Base-by-base conservation (phyloP, 2,329 filamentous ascomycete species). In the Lecanicillium sp. region DNA sequence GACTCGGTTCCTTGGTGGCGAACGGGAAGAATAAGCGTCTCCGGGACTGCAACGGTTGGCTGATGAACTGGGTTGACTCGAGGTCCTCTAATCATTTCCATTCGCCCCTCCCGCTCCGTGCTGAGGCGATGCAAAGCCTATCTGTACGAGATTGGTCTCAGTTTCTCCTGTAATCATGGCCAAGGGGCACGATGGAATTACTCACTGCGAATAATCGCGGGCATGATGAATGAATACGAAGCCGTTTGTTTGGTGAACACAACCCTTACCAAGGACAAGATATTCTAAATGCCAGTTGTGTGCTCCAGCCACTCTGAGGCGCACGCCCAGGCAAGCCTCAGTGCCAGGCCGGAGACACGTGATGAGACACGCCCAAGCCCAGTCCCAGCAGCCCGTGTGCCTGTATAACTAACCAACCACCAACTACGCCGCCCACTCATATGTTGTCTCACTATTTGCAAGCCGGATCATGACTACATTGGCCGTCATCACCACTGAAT, bases 261-360 rank as follows among this genome's bases (percentile, higher is more conserved):
- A n/a, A n/a, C n/a, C n/a, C n/a, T n/a, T n/a, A n/a, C n/a, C n/a
- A n/a, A n/a, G n/a, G n/a, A n/a, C n/a, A n/a, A n/a, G n/a, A n/a
- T n/a, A n/a, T n/a, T n/a, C n/a, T n/a, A n/a, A n/a, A n/a, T 44
- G 47, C 40, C 40, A 44, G 40, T 23, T 9, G 15, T 20, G n/a
- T 15, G 20, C 24, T 27, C 48, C 36, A 49, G 41, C 48, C 48
- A 49, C 41, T 21, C 5, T 14, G 24, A 44, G 35, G 15, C 41
- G 32, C 17, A n/a, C 10, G 39, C 23, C 33, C 36, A 15, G n/a
- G 5, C 26, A 29, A 43, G 33, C 48, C 33, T 49, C 24, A 29
- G 20, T 44, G 24, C 24, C 30, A 30, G 29, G 14, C 24, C 26
- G 44, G 38, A 48, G 39, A 49, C 41, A 45, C 35, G 35, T 49